These are phyloP conservation scores for Aureobasidium sp. DNA, from an alignment of 2,329 filamentous ascomycete species.

Conservation along the genomic window DNA sequence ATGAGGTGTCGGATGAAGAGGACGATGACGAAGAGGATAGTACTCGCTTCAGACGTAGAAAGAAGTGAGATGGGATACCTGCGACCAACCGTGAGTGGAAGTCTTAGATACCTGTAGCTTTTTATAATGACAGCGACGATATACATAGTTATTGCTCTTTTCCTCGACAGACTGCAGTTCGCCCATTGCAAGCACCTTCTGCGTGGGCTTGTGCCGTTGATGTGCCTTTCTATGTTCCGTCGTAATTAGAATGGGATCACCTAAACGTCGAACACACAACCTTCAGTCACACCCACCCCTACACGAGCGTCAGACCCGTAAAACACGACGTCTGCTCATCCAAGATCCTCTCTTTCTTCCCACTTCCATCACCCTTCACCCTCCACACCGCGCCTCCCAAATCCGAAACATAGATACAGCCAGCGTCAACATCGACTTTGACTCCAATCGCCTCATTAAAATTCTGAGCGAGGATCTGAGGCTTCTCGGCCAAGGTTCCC, in stretches of 20 bases:
- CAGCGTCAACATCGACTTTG: neutral
- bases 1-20: constrained; percentile 35
- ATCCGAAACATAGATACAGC: neutral
- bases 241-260: too few relatives aligned
- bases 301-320: constrained; percentile 14
- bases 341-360: constrained; percentile 16
- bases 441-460: constrained; percentile 43
- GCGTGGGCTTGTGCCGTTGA: too few relatives aligned
- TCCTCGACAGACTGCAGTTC: neutral
- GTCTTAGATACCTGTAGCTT: neutral
- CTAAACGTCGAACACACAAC: neutral
- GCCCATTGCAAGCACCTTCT: neutral
- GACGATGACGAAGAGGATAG: constrained; percentile 40
- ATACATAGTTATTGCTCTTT: neutral
- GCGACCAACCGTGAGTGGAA: neutral
- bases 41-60: constrained; percentile 46
- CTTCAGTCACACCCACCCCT: neutral
- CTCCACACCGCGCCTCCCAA: neutral
- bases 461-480: constrained; percentile 26
- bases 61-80: constrained; percentile 17
- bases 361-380: neutral
- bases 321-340: constrained; percentile 14
- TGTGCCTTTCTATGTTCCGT: too few relatives aligned
- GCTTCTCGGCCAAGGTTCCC: neutral
- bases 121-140: neutral